Evolutionary conservation across 2,329 filamentous ascomycete species (phyloP), one percentile per base, ranked within the genome.

Genomic region (Teratosphaeria destructans): DNA sequence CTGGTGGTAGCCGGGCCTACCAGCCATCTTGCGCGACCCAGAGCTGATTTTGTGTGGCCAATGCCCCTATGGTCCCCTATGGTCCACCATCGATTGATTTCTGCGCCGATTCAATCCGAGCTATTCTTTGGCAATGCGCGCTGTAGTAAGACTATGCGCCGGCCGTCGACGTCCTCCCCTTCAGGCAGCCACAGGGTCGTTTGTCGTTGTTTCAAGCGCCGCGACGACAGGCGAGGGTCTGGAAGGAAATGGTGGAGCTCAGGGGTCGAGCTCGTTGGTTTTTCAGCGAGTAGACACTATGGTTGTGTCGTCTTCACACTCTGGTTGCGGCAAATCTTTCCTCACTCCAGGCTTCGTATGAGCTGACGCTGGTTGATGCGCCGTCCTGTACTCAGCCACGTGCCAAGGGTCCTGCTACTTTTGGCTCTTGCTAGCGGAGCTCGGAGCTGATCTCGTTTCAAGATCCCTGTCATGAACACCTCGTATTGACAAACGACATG

Each of bases 1-100:
- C 70, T 75, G 73, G 72, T 76, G 72, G 73, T 74, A 75, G 72
- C 77, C 78, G 70, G 80, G 81, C 77, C 82, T 79, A 72, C 80
- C 80, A 72, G 77, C 75, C 78, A 79, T 79, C 16, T 37, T 35
- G 19, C 39, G n/a, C 26, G 43, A 49, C 43, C 43, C 16, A 16
- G 19, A 49, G n/a, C 43, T 49, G 19, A 49, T 10, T 8, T 5
- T 49, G 43, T 49, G 23, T 49, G 27, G 27, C 27, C 5, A 29
- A 32, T 54, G 34, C 43, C 32, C 14, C 57, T 55, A 54, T 14
- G 19, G 8, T 55, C 60, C 34, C n/a, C 58, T 56, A 16, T 37
- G 58, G 26, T 27, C 26, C 47, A 37, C 52, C 52, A 43, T 47
- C 54, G 53, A 55, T 19, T 10, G n/a, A 19, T 29, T 27, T 3